Evolutionary conservation across 2,329 filamentous ascomycete genomes (phyloP).

Genomic region (Cordyceps cicadae): DNA sequence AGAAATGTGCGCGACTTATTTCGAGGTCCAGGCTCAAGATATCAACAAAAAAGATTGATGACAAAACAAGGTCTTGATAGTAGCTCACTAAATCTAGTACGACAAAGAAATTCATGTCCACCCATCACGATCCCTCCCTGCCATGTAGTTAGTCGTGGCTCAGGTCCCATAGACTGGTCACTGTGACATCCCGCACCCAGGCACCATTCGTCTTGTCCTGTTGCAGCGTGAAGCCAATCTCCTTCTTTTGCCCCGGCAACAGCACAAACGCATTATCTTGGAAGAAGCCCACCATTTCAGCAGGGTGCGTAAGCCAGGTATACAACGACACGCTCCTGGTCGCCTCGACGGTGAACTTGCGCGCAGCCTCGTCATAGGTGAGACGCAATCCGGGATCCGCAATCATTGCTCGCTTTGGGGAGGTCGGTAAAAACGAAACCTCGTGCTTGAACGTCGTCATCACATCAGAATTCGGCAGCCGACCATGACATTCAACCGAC

Average conservation of each 20-base stretch:
- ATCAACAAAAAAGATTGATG: too few species aligned
- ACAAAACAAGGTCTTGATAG: too few species aligned
- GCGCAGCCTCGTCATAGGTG: constrained; percentile 4
- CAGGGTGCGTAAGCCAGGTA: constrained; percentile 15
- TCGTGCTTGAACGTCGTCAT: constrained; percentile 9
- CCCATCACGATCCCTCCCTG: too few species aligned
- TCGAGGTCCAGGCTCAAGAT: too few species aligned
- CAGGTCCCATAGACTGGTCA: constrained; percentile 15
- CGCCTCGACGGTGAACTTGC: constrained; percentile 14
- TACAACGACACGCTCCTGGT: constrained; percentile 14
- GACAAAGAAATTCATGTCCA: too few species aligned
- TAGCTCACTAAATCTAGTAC: too few species aligned
- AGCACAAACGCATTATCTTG: constrained; percentile 16
- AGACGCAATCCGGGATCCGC: constrained; percentile 12
- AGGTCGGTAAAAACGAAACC: constrained; percentile 13
- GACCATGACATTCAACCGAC: constrained; percentile 11
- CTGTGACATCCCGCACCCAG: constrained; percentile 13
- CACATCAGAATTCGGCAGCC: constrained; percentile 8
- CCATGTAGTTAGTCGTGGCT: constrained; percentile 3
- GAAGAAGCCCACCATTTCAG: constrained; percentile 14
- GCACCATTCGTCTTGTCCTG: constrained; percentile 10
- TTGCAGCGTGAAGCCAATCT: constrained; percentile 14
- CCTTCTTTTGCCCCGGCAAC: constrained; percentile 13
- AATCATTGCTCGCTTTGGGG: constrained; percentile 14
- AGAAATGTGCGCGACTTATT: too few species aligned